A percentile compares a stretch with the other conserved stretches of the same genome.
phyloP scores from a whole-genome alignment of 345 rosid species.

The Noccaea caerulescens region DNA sequence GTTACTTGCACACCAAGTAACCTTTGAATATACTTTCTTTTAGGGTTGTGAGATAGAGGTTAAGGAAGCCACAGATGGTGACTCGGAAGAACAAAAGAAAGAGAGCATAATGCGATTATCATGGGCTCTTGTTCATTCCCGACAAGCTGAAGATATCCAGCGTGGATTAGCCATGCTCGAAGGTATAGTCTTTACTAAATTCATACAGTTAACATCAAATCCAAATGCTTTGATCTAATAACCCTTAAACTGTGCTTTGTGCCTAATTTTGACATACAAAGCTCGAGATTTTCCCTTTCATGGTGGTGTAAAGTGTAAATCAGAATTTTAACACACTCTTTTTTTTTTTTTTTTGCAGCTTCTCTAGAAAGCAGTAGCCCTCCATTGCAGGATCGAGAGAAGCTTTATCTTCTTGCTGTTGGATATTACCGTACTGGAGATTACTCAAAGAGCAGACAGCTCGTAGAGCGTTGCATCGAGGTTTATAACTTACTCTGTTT shows the following conservation, averaged over 20 bases:
- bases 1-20: not conserved
- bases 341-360: conserved; percentile 47
- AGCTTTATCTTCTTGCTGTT: conserved; percentile 81
- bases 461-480: conserved; percentile 70
- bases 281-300: not conserved
- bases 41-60: conserved; percentile 88
- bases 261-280: not conserved
- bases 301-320: not conserved
- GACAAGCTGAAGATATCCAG: conserved; percentile 69
- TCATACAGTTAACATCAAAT: not conserved
- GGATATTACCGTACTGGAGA: conserved; percentile 77
- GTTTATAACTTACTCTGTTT: conserved; percentile 41
- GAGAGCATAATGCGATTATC: conserved; percentile 80
- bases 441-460: conserved; percentile 67
- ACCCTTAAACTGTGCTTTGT: not conserved
- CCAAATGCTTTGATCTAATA: not conserved
- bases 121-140: conserved; percentile 90
- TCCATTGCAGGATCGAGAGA: conserved; percentile 61
- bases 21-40: not conserved
- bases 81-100: conserved; percentile 57
- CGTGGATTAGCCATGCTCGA: conserved; percentile 84
- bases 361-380: conserved; percentile 58
- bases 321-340: not conserved
- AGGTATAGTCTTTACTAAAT: conserved; percentile 41
- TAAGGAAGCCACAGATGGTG: conserved; percentile 55